Evolutionary conservation across 2,329 filamentous ascomycete species (phyloP).

Genomic region (Ophiostoma perfectum): DNA sequence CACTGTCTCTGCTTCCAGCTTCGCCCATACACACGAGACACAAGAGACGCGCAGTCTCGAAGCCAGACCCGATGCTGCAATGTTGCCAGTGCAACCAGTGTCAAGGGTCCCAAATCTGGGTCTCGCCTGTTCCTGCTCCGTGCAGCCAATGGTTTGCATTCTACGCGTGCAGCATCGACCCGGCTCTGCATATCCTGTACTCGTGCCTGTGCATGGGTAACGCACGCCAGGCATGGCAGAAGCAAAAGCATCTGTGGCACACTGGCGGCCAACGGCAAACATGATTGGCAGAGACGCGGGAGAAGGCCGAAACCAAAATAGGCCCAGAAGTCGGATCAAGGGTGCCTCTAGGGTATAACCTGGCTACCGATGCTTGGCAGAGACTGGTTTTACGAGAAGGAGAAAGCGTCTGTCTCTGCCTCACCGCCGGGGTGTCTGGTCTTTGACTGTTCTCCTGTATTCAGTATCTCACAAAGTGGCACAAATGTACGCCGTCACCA

Average conservation of each 20-base stretch:
- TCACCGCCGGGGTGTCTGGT: neutral
- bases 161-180: conserved; percentile 20
- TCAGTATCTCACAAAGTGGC: too few relatives aligned
- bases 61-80: conserved; percentile 5
- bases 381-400: too few relatives aligned
- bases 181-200: conserved; percentile 12
- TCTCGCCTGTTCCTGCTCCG: conserved; percentile 21
- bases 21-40: neutral
- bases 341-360: too few relatives aligned
- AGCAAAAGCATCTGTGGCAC: neutral
- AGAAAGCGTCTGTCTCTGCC: neutral
- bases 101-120: conserved; percentile 7
- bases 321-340: neutral
- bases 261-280: neutral
- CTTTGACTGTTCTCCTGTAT: neutral
- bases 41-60: neutral
- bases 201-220: neutral
- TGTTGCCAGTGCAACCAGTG: conserved; percentile 10
- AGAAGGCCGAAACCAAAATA: conserved; percentile 6
- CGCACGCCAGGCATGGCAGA: conserved; percentile 13
- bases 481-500: too few relatives aligned
- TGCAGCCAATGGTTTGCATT: conserved; percentile 10
- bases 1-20: neutral
- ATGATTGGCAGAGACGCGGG: neutral
- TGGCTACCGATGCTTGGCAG: too few relatives aligned